Evolutionary conservation across 352 stramenopile species (phyloP).

Genomic region (Sclerospora graminicola): DNA sequence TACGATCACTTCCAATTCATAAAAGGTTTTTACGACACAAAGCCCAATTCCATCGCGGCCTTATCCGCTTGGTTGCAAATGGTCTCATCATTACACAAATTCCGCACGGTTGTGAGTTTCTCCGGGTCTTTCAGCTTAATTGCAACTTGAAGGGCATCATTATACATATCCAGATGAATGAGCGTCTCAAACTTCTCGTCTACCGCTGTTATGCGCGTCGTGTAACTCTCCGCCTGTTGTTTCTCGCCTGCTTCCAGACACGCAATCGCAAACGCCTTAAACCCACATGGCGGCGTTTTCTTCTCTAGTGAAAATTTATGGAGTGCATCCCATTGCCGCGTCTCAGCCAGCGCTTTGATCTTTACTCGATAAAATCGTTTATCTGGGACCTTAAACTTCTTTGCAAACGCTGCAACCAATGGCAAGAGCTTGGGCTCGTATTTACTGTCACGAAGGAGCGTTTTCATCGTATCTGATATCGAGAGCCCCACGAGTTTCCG

Average conservation of each 20-base stretch:
- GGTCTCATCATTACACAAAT: conserved; percentile 57
- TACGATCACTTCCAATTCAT: too few relatives aligned
- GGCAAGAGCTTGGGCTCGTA: conserved; percentile 73
- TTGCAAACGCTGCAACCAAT: conserved; percentile 55
- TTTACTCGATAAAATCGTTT: conserved; percentile 89
- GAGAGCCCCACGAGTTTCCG: conserved; percentile 74
- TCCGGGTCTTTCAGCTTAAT: conserved; percentile 82
- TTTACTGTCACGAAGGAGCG: conserved; percentile 67
- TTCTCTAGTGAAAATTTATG: conserved; percentile 83
- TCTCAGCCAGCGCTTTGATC: conserved; percentile 81
- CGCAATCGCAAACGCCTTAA: conserved; percentile 77
- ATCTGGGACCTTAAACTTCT: conserved; percentile 87
- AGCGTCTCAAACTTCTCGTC: conserved; percentile 86
- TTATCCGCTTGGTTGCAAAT: conserved; percentile 76
- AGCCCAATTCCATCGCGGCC: conserved; percentile 69
- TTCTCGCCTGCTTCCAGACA: conserved; percentile 72
- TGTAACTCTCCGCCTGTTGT: conserved; percentile 74
- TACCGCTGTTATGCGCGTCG: conserved; percentile 62
- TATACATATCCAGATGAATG: conserved; percentile 78
- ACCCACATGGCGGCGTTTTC: conserved; percentile 75
- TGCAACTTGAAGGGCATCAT: conserved; percentile 65
- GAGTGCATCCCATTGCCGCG: conserved; percentile 78
- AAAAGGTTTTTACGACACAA: conserved; percentile 70
- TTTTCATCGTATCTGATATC: conserved; percentile 80
- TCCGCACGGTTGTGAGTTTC: conserved; percentile 79